Conservation (phyloP, 1,284 basidiomycete genomes). For the Macrocystidia cucumis region DNA sequence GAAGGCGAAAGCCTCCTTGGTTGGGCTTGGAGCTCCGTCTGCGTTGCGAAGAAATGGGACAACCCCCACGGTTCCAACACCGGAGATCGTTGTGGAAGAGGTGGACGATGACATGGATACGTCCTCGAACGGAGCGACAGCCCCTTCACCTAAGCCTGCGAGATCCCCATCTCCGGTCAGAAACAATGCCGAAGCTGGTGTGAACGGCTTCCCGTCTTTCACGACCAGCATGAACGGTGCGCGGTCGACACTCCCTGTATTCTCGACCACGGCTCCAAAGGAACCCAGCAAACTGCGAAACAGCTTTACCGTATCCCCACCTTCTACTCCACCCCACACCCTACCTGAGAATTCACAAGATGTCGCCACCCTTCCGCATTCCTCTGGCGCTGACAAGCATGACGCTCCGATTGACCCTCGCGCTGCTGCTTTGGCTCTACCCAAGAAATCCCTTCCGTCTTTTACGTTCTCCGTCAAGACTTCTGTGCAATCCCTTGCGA, state of each 20-base stretch:
- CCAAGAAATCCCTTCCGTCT: constrained; percentile 34
- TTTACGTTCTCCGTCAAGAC: too few relatives aligned
- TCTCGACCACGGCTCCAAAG: constrained; percentile 40
- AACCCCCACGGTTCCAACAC: constrained; percentile 3
- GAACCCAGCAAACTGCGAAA: constrained; percentile 68
- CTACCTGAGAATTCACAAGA: constrained; percentile 16
- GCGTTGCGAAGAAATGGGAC: constrained; percentile 6
- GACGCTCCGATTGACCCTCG: too few relatives aligned
- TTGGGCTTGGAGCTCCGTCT: constrained; percentile 13
- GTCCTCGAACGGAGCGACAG: constrained; percentile 10
- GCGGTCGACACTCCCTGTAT: constrained; percentile 14
- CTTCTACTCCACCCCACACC: constrained; percentile 1
- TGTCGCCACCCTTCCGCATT: too few relatives aligned
- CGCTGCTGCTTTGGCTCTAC: too few relatives aligned
- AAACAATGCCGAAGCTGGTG: too few relatives aligned
- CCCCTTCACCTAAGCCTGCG: constrained; percentile 6
- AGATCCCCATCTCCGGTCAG: too few relatives aligned
- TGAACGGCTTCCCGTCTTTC: too few relatives aligned
- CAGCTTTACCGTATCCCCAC: constrained; percentile 24
- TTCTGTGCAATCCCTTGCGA: too few relatives aligned
- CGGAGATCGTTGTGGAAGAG: constrained; percentile 22
- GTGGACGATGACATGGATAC: constrained; percentile 20
- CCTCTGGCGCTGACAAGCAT: too few relatives aligned
- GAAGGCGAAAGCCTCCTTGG: constrained; percentile 20
- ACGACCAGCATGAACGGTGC: constrained; percentile 6